Conservation (phyloP, 345 rosid species). For the Conringia planisiliqua region DNA sequence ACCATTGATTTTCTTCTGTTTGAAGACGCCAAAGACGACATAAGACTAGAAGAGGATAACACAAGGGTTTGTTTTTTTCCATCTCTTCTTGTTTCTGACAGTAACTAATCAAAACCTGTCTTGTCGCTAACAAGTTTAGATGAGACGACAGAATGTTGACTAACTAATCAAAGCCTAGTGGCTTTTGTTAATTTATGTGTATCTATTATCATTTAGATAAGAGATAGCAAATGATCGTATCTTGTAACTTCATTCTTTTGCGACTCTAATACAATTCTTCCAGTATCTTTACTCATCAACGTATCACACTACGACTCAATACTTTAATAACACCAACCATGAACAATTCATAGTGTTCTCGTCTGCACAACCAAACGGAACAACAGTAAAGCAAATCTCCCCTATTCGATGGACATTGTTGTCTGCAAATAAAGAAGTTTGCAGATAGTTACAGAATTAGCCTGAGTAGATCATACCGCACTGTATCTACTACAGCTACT, state of each 20-base stretch:
- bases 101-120: not conserved
- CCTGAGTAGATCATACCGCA: not conserved
- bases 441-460: not conserved
- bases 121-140: not conserved
- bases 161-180: not conserved
- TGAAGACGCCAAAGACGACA: not conserved
- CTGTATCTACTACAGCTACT: not conserved
- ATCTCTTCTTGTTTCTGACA: not conserved
- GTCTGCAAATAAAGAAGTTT: not conserved
- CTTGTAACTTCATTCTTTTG: not conserved
- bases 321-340: no score
- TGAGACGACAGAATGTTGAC: not conserved
- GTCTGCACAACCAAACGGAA: not conserved
- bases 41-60: not conserved
- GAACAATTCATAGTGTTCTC: not conserved
- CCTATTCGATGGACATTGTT: no score
- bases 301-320: not conserved
- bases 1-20: not conserved
- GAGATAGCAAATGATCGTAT: not conserved
- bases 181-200: not conserved
- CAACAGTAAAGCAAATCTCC: no score
- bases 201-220: no score
- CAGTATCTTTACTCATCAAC: not conserved
- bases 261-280: not conserved
- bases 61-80: not conserved